Conservation (phyloP, 1,284 basidiomycete genomes). For the Cryptococcus amylolentus region DNA sequence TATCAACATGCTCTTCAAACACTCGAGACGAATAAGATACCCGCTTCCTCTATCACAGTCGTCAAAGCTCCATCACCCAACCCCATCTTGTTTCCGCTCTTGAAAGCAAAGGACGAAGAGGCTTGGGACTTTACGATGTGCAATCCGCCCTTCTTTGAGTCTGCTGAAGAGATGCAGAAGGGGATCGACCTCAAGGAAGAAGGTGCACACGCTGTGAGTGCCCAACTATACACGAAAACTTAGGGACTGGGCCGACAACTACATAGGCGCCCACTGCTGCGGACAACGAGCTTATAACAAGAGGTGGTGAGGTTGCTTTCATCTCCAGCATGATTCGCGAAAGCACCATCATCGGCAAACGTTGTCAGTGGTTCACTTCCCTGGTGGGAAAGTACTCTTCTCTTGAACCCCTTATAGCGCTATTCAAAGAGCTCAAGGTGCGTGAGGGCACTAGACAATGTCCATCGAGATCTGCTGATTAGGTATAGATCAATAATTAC, state of each 20-base stretch:
- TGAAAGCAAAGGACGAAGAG: constrained; percentile 16
- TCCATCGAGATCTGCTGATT: neutral
- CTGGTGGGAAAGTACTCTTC: constrained; percentile 84
- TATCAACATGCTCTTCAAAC: constrained; percentile 57
- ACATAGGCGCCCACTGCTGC: constrained; percentile 74
- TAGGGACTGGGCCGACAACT: neutral
- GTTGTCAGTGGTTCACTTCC: constrained; percentile 85
- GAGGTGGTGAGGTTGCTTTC: constrained; percentile 79
- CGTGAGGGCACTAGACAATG: constrained; percentile 16
- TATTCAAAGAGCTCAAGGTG: constrained; percentile 59
- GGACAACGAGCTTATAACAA: constrained; percentile 76
- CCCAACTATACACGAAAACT: neutral
- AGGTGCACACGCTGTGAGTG: constrained; percentile 63
- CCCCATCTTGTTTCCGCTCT: constrained; percentile 57
- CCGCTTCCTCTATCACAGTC: constrained; percentile 53
- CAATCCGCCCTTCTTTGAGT: constrained; percentile 90
- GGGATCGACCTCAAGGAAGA: constrained; percentile 63
- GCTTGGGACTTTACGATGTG: constrained; percentile 68
- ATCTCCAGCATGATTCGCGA: constrained; percentile 74
- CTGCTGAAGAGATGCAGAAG: constrained; percentile 61
- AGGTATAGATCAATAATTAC: constrained; percentile 71
- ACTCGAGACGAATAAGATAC: constrained; percentile 57
- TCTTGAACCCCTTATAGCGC: constrained; percentile 59
- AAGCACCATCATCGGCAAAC: constrained; percentile 54
- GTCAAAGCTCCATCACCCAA: constrained; percentile 47